Conservation (phyloP, 2,329 filamentous ascomycete genomes). For the Clonostachys sp. region DNA sequence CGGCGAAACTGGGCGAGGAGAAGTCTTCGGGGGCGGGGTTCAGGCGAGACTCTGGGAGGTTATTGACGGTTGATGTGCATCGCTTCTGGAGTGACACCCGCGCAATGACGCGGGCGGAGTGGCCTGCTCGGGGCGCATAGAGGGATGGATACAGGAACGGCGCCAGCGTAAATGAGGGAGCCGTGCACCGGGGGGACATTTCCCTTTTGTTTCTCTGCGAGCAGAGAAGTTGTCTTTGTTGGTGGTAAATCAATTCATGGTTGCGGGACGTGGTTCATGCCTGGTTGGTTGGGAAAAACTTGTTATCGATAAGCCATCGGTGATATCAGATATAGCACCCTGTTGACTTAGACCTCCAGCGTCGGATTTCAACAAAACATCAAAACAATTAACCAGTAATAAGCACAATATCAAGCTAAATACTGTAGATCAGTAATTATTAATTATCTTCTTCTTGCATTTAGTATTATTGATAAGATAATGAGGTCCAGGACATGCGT, state of each 20-base stretch:
- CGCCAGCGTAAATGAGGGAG: conserved; percentile 13
- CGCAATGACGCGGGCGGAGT: conserved; percentile 2
- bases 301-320: background rate
- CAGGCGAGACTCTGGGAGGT: conserved; percentile 52
- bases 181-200: conserved; percentile 20
- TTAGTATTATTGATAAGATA: too few relatives aligned
- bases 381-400: too few relatives aligned
- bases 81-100: background rate
- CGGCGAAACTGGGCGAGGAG: conserved; percentile 75
- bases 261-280: background rate
- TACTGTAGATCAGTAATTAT: too few relatives aligned
- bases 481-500: too few relatives aligned
- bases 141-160: conserved; percentile 46
- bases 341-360: too few relatives aligned
- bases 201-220: background rate
- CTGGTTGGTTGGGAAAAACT: background rate
- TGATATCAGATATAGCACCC: too few relatives aligned
- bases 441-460: too few relatives aligned
- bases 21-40: conserved; percentile 85
- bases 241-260: too few relatives aligned
- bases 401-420: background rate
- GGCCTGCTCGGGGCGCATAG: conserved; percentile 17
- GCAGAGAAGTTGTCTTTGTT: too few relatives aligned
- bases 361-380: too few relatives aligned
- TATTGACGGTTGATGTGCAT: conserved; percentile 18